Base-by-base conservation (phyloP, 2,329 filamentous ascomycete species). In the Escovopsis sp. region DNA sequence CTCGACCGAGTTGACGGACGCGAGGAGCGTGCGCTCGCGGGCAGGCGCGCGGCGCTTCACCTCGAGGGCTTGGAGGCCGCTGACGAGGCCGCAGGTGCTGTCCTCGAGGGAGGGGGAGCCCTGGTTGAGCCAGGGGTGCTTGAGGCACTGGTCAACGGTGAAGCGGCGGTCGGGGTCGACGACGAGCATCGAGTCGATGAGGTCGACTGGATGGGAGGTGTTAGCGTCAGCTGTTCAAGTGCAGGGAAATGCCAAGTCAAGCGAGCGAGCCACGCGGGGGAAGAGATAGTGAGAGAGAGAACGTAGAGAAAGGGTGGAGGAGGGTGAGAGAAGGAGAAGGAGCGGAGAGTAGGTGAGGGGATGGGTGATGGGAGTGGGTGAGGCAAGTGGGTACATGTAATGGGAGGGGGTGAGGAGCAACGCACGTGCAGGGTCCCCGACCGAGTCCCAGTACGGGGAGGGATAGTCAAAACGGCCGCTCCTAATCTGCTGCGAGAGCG, bases 111-210 rank as follows among this genome's bases (percentile, higher is more conserved):
- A 76, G 26, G 72, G 62, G 12, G 54, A 43, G 28, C 60, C 70
- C 42, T 74, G 68, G 1, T 75, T 85, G 36, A 85, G 72, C 90
- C 90, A 98, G 0, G 88, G 86, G 51, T 98, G 90, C 44, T 80
- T 66, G 9, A 98, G 68, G 51, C 90, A 96, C 48, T 93, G 76
- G 43, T 96, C 87, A 40, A 98, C 76, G 0, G 82, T 88, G 55
- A 81, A 88, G 33, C 90, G 76, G 54, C 79, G 73, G 19, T 84
- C 75, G 3, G 85, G 78, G 43, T 94, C 78, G 25, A 94, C 86
- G 3, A 83, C 81, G 34, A 98, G 70, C 90, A 98, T 98, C 29
- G 70, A 72, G 55, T 98, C 90, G 45, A 98, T 96, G 25, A 98
- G 67, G 46, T 96, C 86, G 35, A 98, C 41, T 42, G 25, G 18